A percentile compares a stretch with the other conserved stretches of the same genome.
Conservation (phyloP, 208 protist species). For the Trypanosoma boissoni region DNA sequence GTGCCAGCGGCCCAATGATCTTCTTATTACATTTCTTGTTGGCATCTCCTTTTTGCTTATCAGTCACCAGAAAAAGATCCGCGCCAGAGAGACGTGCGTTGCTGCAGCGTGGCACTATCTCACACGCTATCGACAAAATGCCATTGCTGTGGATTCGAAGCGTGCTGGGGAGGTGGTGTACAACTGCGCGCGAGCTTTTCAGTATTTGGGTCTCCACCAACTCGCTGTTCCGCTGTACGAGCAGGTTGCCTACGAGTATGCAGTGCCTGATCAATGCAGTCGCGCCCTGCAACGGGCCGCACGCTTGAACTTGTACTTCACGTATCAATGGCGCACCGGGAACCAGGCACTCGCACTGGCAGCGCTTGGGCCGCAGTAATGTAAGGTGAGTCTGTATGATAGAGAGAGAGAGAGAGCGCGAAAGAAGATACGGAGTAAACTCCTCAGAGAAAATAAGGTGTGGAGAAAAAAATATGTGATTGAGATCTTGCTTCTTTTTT, state of each 20-base stretch:
- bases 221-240: constrained; percentile 80
- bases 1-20: constrained; percentile 51
- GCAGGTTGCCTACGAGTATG: constrained; percentile 58
- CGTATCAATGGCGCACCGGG: constrained; percentile 64
- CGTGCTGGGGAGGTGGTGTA: constrained; percentile 73
- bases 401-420: neutral
- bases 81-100: constrained; percentile 59
- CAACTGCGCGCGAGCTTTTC: constrained; percentile 78
- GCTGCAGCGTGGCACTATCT: constrained; percentile 78
- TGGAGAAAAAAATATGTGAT: too few species aligned
- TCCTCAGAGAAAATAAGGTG: too few species aligned
- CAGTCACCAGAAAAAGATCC: constrained; percentile 75
- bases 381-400: neutral
- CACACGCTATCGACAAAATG: constrained; percentile 54
- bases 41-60: constrained; percentile 68
- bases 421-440: too few species aligned
- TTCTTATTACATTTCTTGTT: constrained; percentile 74
- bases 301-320: constrained; percentile 75
- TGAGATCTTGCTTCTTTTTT: too few species aligned
- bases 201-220: constrained; percentile 67
- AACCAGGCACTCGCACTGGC: constrained; percentile 55
- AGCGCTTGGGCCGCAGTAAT: constrained; percentile 44
- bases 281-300: constrained; percentile 65
- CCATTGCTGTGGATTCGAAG: constrained; percentile 36
- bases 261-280: constrained; percentile 61